Evolutionary conservation across 805 yeast genomes (phyloP), one percentile per base, ranked within the genome.

Genomic region (Spathaspora hagerdaliae): DNA sequence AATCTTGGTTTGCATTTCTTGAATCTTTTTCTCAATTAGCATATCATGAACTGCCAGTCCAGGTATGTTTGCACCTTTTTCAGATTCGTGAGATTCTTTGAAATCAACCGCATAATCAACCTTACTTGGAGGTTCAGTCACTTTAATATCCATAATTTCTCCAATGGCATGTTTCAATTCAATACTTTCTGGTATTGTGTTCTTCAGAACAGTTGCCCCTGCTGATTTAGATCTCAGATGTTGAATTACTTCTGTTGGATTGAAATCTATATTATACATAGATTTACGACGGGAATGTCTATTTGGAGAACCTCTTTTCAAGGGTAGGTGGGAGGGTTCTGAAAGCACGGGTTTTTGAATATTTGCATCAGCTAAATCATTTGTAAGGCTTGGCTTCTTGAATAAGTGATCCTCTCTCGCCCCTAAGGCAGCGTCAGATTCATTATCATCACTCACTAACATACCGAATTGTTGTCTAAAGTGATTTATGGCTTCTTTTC

Each of bases 41-140:
- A 5, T n/a, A 8, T 19, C 38, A 27, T 41, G 13, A 7, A 33
- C 14, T n/a, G 45, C 27, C 32, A 3, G 12, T 35, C 31, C 40
- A 9, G 36, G 32, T 12, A 27, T n/a, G 38, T 38, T 13, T 15
- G 36, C n/a, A 11, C 32, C 32, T 3, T 11, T 2, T 5, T 29
- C 32, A 9, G 9, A 2, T 60, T 57, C 27, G 27, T 39, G 33
- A 12, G 49, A 38, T 26, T 64, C 72, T 40, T 63, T 67, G 57
- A 72, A 72, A 47, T 72, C 77, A 24, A 72, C 69, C 1, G 61
- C 67, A 53, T 72, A 72, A 14, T 55, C 46, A 5, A 72, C 65
- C 39, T 52, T 59, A 12, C 47, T 46, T 2, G 77, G 77, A 1
- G 76, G 74, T 41, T 68, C 74, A 4, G 62, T 66, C 9, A 71